A percentile compares a stretch with the other conserved stretches of the same genome.
Evolutionary conservation across 768 basidiomycete species (phyloP).

Genomic region (Pholiota conissans): DNA sequence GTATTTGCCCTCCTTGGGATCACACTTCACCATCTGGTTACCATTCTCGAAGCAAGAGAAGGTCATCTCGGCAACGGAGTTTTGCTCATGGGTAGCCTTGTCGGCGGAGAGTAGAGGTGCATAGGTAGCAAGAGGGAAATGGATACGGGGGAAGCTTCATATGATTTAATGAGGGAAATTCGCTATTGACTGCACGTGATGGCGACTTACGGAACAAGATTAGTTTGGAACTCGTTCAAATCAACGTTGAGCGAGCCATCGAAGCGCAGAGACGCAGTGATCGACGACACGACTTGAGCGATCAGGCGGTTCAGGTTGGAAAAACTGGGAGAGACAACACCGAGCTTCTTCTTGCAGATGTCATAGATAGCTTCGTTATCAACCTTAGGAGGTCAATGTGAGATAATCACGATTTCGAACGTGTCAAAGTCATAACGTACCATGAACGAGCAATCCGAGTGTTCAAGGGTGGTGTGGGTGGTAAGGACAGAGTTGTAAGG

Average conservation of each 20-base stretch:
- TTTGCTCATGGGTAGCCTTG: slow-evolving; percentile 95
- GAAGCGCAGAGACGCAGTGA: slow-evolving; percentile 96
- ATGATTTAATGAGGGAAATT: slow-evolving; percentile 3
- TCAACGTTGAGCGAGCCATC: slow-evolving; percentile 98
- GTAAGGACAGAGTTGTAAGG: slow-evolving; percentile 98
- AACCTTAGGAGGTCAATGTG: slow-evolving; percentile 51
- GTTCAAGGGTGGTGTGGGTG: slow-evolving; percentile 98
- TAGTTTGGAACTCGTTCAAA: slow-evolving; percentile 98
- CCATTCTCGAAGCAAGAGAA: slow-evolving; percentile 96
- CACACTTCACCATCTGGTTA: slow-evolving; percentile 95
- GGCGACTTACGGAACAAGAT: slow-evolving; percentile 85
- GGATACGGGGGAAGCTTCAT: slow-evolving; percentile 90
- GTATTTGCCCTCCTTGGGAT: slow-evolving; percentile 98
- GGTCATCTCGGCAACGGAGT: slow-evolving; percentile 98
- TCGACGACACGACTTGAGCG: slow-evolving; percentile 97
- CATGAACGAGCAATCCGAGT: slow-evolving; percentile 99
- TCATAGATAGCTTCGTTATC: slow-evolving; percentile 99
- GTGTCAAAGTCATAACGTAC: slow-evolving; percentile 35
- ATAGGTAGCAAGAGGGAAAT: slow-evolving; percentile 96
- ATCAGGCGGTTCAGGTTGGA: slow-evolving; percentile 94
- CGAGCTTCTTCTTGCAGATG: slow-evolving; percentile 96
- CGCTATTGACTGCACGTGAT: neutral
- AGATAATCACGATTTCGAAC: neutral
- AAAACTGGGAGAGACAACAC: slow-evolving; percentile 84
- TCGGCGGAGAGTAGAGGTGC: slow-evolving; percentile 94